Percentiles rank a stretch among this genome's conserved stretches.
phyloP scores from a whole-genome alignment of 2,329 filamentous ascomycete genomes.

The Fusarium gaditjirri region DNA sequence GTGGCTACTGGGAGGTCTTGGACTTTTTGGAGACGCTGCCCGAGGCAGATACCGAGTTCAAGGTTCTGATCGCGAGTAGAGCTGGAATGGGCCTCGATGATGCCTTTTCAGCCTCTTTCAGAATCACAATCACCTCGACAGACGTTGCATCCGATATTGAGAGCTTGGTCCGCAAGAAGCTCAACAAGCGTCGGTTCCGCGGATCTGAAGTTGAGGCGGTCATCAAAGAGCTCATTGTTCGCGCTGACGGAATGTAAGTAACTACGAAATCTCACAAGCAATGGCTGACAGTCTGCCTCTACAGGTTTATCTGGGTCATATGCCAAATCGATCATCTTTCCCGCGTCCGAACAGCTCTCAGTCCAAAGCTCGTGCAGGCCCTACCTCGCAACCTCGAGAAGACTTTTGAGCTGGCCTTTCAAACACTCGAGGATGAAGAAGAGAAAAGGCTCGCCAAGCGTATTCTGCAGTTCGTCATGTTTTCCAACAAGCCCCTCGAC shows the following conservation, averaged over 20 bases:
- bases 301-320: background rate
- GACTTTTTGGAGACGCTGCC: background rate
- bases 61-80: background rate
- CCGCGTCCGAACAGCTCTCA: background rate
- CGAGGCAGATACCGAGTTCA: background rate
- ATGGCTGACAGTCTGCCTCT: accelerated
- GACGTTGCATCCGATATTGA: background rate
- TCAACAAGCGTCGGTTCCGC: background rate
- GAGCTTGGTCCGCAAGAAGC: background rate
- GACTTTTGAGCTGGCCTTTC: background rate
- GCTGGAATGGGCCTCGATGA: background rate
- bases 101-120: background rate
- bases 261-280: accelerated
- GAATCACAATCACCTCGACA: accelerated
- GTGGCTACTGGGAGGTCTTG: background rate
- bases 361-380: background rate
- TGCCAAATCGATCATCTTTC: background rate
- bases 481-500: accelerated
- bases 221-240: background rate
- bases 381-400: background rate
- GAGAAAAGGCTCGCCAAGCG: background rate
- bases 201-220: background rate
- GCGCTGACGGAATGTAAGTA: background rate
- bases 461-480: background rate
- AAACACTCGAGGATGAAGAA: background rate